phyloP scores from a whole-genome alignment of 768 basidiomycete genomes.

The Termitomyces heimii region DNA sequence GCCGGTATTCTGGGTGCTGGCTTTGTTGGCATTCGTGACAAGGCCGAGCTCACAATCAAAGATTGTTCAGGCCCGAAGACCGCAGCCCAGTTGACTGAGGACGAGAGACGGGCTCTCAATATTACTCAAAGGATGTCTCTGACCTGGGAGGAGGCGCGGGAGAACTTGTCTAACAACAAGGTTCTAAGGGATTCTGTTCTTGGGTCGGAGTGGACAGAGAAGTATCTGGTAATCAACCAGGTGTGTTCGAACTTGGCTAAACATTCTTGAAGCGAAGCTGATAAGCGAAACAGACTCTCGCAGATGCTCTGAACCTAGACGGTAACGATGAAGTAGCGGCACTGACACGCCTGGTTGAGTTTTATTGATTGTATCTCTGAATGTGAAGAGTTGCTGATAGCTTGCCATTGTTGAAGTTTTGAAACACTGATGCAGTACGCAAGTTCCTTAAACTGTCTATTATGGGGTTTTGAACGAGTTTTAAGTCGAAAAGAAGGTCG shows the following conservation, averaged over 20 bases:
- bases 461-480: no score
- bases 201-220: constrained; percentile 40
- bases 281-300: constrained; percentile 13
- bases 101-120: constrained; percentile 37
- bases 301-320: constrained; percentile 19
- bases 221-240: constrained; percentile 46
- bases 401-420: no score
- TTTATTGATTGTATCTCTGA: constrained; percentile 12
- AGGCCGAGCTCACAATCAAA: constrained; percentile 27
- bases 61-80: constrained; percentile 26
- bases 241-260: constrained; percentile 21
- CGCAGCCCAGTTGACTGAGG: constrained; percentile 39
- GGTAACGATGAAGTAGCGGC: constrained; percentile 16
- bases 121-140: constrained; percentile 48
- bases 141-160: constrained; percentile 42
- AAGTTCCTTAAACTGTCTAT: background rate
- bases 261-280: background rate
- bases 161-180: constrained; percentile 28
- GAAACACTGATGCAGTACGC: background rate
- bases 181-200: constrained; percentile 30
- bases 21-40: constrained; percentile 38
- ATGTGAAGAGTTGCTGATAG: background rate
- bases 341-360: constrained; percentile 25
- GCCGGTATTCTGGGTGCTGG: constrained; percentile 54
- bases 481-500: no score